Evolutionary conservation across 2,329 filamentous ascomycete species (phyloP), one percentile per base, ranked within the genome.

Genomic region (Pezicula neosporulosa): DNA sequence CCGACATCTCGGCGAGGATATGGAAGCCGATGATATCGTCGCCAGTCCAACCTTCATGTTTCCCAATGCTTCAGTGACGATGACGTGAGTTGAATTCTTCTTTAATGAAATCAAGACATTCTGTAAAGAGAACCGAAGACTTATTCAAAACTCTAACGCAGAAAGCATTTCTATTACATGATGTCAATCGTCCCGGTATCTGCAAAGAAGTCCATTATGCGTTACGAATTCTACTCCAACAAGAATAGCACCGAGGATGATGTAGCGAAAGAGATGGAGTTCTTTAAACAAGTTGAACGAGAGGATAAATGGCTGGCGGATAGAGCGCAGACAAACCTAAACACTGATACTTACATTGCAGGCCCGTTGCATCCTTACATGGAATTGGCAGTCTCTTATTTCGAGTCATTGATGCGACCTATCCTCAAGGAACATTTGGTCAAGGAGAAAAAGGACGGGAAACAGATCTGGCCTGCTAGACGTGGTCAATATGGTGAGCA

Each of bases 261-360:
- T 28, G 80, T 81, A 56, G 59, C 68, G 6, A 64, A 67, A 2
- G 72, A 78, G 51, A 71, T 70, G 61, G 63, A 70, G 3, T 75
- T 78, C 49, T 80, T 77, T 67, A 75, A 76, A 56, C 75, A 75
- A 47, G 71, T 80, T 50, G 72, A 79, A 64, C 63, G 63, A 12
- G 77, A 80, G 55, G 77, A 81, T 64, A 78, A 79, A 56, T 66
- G 70, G 0, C 70, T 80, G 0, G 79, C 76, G 61, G 68, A 75
- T 46, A 68, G 65, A 1, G 72, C 77, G 1, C 77, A 80, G 56
- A 65, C 69, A 52, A 81, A 80, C 62, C 66, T 80, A 54, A 73
- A 76, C 51, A 67, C 70, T 1, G 77, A 76, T 2, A 69, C 78
- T 18, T 80, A 77, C 53, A 62, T 77, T 60, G 77, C 74, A 55